These are phyloP conservation scores for Cordyceps sp. DNA, from an alignment of 2,329 filamentous ascomycete species.

Conservation along the genomic window DNA sequence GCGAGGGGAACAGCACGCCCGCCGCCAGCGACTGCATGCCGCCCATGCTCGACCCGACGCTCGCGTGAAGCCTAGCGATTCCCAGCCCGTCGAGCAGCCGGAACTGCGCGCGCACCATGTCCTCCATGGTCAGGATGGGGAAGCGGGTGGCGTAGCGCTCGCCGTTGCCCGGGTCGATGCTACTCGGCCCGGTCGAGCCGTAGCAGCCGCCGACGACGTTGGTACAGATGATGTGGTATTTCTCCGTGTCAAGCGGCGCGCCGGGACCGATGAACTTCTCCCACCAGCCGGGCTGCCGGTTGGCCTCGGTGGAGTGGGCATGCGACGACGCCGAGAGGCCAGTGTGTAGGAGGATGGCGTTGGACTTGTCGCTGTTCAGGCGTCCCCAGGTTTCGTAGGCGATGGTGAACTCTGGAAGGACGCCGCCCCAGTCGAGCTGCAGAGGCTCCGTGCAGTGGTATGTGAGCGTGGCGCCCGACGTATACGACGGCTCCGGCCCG, in stretches of 20 bases:
- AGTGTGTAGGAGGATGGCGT: constrained; percentile 84
- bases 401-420: constrained; percentile 75
- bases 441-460: constrained; percentile 63
- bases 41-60: constrained; percentile 92
- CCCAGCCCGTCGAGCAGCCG: constrained; percentile 65
- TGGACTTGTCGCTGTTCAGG: constrained; percentile 65
- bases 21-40: constrained; percentile 94
- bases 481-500: constrained; percentile 89
- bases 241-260: constrained; percentile 70
- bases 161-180: constrained; percentile 74
- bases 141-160: constrained; percentile 86
- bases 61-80: constrained; percentile 69
- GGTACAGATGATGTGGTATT: constrained; percentile 88
- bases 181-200: constrained; percentile 81
- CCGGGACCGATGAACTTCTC: constrained; percentile 94
- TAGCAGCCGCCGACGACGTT: constrained; percentile 95
- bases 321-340: constrained; percentile 95
- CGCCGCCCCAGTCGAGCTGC: constrained; percentile 84
- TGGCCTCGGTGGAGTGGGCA: constrained; percentile 76
- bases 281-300: constrained; percentile 92
- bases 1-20: constrained; percentile 65
- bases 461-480: constrained; percentile 64
- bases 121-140: constrained; percentile 85
- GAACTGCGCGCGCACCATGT: constrained; percentile 97
- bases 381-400: constrained; percentile 88